Conservation (phyloP, 2,329 filamentous ascomycete genomes). For the Xylariaceae sp. region DNA sequence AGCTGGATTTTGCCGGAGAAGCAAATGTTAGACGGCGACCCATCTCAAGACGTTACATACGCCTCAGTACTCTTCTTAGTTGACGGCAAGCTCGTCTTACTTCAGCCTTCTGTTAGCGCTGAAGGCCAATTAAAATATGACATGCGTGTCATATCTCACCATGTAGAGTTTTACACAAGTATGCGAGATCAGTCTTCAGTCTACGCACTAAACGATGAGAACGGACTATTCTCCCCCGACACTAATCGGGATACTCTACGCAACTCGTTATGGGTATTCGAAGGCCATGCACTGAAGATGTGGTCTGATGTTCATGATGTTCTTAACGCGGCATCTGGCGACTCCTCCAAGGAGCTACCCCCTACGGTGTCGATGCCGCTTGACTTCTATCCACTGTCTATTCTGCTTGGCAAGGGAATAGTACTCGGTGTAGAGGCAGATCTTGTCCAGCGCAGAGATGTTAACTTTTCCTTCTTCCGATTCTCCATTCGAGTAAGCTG, state of each 20-base stretch:
- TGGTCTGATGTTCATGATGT: slow-evolving; percentile 90
- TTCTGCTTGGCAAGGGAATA: slow-evolving; percentile 84
- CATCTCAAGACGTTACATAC: slow-evolving; percentile 89
- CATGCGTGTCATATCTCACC: slow-evolving; percentile 94
- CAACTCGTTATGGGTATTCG: slow-evolving; percentile 93
- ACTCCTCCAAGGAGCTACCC: slow-evolving; percentile 66
- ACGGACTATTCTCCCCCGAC: slow-evolving; percentile 29
- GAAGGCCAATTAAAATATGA: slow-evolving; percentile 90
- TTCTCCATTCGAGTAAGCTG: slow-evolving; percentile 76
- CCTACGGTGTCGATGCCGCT: slow-evolving; percentile 71
- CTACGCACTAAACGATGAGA: slow-evolving; percentile 24
- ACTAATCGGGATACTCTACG: slow-evolving; percentile 52
- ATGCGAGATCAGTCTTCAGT: slow-evolving; percentile 76
- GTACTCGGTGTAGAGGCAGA: slow-evolving; percentile 89
- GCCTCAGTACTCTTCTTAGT: slow-evolving; percentile 95
- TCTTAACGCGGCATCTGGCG: slow-evolving; percentile 63
- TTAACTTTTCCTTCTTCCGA: slow-evolving; percentile 85
- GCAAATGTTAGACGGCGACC: slow-evolving; percentile 85
- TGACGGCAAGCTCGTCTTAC: slow-evolving; percentile 88
- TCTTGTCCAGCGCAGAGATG: slow-evolving; percentile 85
- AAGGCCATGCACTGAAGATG: slow-evolving; percentile 77
- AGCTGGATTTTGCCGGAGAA: slow-evolving; percentile 94
- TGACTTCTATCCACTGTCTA: slow-evolving; percentile 94
- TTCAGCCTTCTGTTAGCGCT: slow-evolving; percentile 81
- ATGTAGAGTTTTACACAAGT: slow-evolving; percentile 90